These are phyloP conservation scores for Colletotrichum sp. DNA, from an alignment of 2,329 filamentous ascomycete genomes.

Conservation along the genomic window DNA sequence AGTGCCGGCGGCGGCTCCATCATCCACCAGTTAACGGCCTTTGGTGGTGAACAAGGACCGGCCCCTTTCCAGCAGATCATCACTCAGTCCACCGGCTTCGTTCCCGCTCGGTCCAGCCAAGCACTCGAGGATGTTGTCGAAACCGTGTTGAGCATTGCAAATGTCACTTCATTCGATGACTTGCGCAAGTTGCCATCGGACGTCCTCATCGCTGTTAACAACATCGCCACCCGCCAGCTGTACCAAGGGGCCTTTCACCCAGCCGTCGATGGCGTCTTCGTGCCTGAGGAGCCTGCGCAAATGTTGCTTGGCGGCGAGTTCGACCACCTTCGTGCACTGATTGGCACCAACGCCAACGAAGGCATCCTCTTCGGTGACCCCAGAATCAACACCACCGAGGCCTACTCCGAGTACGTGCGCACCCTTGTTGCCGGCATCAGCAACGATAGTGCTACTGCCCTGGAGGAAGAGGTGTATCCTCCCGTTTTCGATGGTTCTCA, in stretches of 20 bases:
- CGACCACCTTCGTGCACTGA: neutral
- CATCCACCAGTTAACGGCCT: neutral
- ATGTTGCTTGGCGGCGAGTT: neutral
- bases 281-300: neutral
- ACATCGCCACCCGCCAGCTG: neutral
- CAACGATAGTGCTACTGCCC: neutral
- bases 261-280: neutral
- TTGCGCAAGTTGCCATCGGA: neutral
- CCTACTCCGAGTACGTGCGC: neutral
- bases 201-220: neutral
- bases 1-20: neutral
- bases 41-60: neutral
- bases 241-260: neutral
- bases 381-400: neutral
- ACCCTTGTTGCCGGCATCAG: neutral
- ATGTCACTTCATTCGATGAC: neutral
- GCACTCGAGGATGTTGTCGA: neutral
- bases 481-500: neutral
- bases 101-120: neutral
- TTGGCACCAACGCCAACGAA: neutral
- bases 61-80: neutral
- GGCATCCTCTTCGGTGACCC: neutral
- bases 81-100: neutral
- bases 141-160: neutral
- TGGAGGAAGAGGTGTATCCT: neutral